Evolutionary conservation across 176 grass and related monocot species (phyloP).

Genomic region (Carex cristatella): DNA sequence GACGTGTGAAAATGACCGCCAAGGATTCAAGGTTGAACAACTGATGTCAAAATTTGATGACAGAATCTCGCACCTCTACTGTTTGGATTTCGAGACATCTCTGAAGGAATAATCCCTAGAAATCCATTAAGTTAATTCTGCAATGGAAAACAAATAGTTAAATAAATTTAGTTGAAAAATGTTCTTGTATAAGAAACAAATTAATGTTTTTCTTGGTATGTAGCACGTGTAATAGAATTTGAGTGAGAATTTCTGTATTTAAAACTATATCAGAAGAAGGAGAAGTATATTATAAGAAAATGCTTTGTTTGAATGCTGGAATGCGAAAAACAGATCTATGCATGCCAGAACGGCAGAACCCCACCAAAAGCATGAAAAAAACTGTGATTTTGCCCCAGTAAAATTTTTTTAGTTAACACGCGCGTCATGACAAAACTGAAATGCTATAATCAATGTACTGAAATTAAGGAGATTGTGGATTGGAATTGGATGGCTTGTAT

Average conservation of each 20-base stretch:
- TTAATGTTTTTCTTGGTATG: neutral
- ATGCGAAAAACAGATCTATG: neutral
- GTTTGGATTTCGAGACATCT: slow-evolving; percentile 5
- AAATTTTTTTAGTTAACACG: no score
- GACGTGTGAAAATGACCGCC: slow-evolving; percentile 20
- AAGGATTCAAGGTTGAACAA: slow-evolving; percentile 29
- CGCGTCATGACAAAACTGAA: no score
- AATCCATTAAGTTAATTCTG: neutral
- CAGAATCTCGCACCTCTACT: slow-evolving; percentile 43
- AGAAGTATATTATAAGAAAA: neutral
- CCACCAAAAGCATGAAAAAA: no score
- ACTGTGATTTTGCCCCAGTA: no score
- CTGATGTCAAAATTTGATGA: slow-evolving; percentile 50
- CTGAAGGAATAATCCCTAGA: slow-evolving; percentile 1
- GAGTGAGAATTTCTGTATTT: neutral
- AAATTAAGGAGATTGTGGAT: no score
- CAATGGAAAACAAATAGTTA: neutral
- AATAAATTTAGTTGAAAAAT: neutral
- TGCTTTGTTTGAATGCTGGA: neutral
- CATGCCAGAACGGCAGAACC: no score
- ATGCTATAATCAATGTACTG: no score
- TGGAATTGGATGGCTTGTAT: no score
- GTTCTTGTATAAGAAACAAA: neutral
- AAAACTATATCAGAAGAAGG: neutral
- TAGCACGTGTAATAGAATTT: neutral